A percentile compares a stretch with the other conserved stretches of the same genome.
Evolutionary conservation across 1,284 basidiomycete species (phyloP).

Genomic region (Naganishia liquefaciens): DNA sequence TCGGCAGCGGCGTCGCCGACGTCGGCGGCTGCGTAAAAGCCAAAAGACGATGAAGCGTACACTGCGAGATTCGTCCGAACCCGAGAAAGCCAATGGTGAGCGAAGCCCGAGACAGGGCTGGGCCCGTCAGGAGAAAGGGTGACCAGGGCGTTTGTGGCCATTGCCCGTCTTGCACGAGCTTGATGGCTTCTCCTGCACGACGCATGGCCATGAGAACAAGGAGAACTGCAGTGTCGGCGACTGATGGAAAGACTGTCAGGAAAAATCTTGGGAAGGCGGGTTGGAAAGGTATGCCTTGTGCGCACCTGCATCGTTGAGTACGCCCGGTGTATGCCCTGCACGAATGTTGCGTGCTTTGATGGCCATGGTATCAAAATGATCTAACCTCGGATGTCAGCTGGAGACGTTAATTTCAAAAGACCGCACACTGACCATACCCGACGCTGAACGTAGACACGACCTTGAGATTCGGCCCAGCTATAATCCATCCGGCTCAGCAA

Average conservation of each 20-base stretch:
- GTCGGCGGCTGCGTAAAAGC: slow-evolving; percentile 63
- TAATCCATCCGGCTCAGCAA: neutral
- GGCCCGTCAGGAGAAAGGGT: slow-evolving; percentile 61
- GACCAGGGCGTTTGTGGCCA: slow-evolving; percentile 73
- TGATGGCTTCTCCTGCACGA: slow-evolving; percentile 66
- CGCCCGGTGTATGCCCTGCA: slow-evolving; percentile 87
- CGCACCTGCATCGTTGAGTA: slow-evolving; percentile 80
- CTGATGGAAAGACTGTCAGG: slow-evolving; percentile 50
- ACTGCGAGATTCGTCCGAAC: slow-evolving; percentile 87
- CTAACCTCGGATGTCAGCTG: slow-evolving; percentile 53
- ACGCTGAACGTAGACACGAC: slow-evolving; percentile 84
- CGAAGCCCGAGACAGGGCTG: slow-evolving; percentile 56
- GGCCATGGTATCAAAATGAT: slow-evolving; percentile 73
- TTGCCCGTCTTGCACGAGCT: slow-evolving; percentile 67
- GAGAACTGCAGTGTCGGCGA: slow-evolving; percentile 84
- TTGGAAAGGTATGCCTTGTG: too few relatives aligned
- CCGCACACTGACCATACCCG: slow-evolving; percentile 65
- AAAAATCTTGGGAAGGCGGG: neutral
- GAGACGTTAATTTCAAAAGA: too few relatives aligned
- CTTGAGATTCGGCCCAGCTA: slow-evolving; percentile 70
- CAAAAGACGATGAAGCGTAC: slow-evolving; percentile 70
- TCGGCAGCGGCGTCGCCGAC: slow-evolving; percentile 39
- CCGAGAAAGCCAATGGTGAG: slow-evolving; percentile 83
- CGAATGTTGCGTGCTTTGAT: slow-evolving; percentile 68
- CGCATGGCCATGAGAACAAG: slow-evolving; percentile 87